These are phyloP conservation scores for Beauveria asiatica DNA, from an alignment of 2,329 filamentous ascomycete species.

Conservation along the genomic window DNA sequence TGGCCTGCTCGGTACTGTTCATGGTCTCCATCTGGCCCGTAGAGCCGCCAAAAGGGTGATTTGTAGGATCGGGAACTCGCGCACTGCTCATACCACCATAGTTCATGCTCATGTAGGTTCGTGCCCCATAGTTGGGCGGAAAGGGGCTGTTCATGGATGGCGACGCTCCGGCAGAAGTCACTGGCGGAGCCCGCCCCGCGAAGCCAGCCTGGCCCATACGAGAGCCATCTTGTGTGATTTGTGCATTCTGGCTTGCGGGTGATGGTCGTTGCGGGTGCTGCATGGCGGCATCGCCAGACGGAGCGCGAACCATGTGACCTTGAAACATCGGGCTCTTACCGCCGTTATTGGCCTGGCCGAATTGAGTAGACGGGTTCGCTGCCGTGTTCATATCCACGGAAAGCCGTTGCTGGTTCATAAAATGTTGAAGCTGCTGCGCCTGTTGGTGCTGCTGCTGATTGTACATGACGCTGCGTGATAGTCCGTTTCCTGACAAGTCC, in stretches of 20 bases:
- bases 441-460: slow-evolving; percentile 10
- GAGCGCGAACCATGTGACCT: slow-evolving; percentile 6
- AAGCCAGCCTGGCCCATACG: not conserved
- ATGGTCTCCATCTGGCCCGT: slow-evolving; percentile 1
- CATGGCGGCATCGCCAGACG: slow-evolving; percentile 5
- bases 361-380: not conserved
- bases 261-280: slow-evolving; percentile 8
- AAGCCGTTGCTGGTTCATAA: slow-evolving; percentile 9
- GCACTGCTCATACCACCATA: slow-evolving; percentile 1
- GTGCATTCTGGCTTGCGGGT: slow-evolving; percentile 1
- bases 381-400: slow-evolving; percentile 6
- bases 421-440: slow-evolving; percentile 10
- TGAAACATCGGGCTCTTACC: slow-evolving; percentile 10
- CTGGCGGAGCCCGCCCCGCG: not conserved
- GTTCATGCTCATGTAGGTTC: slow-evolving; percentile 6
- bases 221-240: slow-evolving; percentile 3
- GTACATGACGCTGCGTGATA: slow-evolving; percentile 4
- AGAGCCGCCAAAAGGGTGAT: slow-evolving; percentile 8
- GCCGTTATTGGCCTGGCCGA: not conserved
- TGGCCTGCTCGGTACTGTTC: slow-evolving; percentile 6
- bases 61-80: not conserved
- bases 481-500: slow-evolving; percentile 3
- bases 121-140: not conserved
- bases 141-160: slow-evolving; percentile 8
- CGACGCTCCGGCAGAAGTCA: slow-evolving; percentile 1